Evolutionary conservation across 2,329 filamentous ascomycete genomes (phyloP).

Genomic region (Cercospora zeae-maydis): DNA sequence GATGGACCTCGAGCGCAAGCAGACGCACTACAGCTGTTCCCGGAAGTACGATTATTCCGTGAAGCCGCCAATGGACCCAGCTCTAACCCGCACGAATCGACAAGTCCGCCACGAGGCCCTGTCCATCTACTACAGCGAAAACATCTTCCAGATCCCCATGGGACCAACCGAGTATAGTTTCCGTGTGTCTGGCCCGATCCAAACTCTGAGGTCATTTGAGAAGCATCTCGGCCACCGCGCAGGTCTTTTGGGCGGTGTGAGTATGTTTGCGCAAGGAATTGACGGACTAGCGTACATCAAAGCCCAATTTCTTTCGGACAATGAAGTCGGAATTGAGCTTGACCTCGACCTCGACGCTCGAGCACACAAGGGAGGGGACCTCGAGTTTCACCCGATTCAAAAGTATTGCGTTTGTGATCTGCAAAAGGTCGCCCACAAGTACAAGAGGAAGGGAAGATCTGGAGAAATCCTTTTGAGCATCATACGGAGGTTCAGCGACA

Average conservation of each 20-base stretch:
- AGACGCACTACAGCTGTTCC: background rate
- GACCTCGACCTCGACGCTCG: no score
- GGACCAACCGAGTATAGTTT: background rate
- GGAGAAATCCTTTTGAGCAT: background rate
- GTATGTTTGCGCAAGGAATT: no score
- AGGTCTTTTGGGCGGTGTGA: background rate
- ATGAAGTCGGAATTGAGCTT: background rate
- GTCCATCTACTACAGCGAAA: constrained; percentile 1
- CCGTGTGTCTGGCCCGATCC: background rate
- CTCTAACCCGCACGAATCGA: background rate
- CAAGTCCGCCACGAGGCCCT: background rate
- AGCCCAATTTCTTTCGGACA: background rate
- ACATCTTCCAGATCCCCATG: background rate
- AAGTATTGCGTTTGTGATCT: background rate
- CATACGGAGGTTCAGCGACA: background rate
- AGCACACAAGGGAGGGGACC: no score
- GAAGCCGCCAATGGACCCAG: background rate
- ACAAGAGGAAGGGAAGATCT: background rate
- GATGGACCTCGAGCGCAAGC: background rate
- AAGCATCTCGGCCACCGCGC: background rate
- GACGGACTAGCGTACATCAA: no score
- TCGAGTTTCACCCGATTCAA: background rate
- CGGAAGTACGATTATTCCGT: background rate
- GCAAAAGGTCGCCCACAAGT: background rate
- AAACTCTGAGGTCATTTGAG: background rate